These are phyloP conservation scores for Flaveria linearis DNA, from an alignment of 129 eudicot species.

Conservation along the genomic window DNA sequence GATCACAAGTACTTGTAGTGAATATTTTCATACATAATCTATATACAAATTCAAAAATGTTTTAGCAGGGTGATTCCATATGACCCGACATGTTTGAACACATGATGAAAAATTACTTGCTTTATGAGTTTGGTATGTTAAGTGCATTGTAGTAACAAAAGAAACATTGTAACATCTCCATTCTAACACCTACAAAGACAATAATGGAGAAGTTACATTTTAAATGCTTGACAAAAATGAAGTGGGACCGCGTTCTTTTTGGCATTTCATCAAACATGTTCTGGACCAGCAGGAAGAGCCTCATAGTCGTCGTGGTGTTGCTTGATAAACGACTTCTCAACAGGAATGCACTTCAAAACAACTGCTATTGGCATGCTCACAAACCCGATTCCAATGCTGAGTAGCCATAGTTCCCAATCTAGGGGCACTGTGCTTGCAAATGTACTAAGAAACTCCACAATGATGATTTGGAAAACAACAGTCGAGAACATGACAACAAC, in stretches of 20 bases:
- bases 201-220: not conserved
- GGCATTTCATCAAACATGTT: slow-evolving; percentile 31
- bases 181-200: not conserved
- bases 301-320: slow-evolving; percentile 65
- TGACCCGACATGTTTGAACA: not conserved
- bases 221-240: not conserved
- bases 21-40: too few relatives aligned
- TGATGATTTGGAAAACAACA: slow-evolving; percentile 69
- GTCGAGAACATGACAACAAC: slow-evolving; percentile 59
- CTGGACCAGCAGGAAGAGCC: slow-evolving; percentile 39
- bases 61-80: not conserved
- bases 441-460: slow-evolving; percentile 83
- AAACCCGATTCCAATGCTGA: slow-evolving; percentile 58
- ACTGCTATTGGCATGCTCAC: slow-evolving; percentile 76
- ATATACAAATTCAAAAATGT: too few relatives aligned
- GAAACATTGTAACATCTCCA: not conserved
- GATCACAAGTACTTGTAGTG: too few relatives aligned
- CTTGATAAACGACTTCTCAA: slow-evolving; percentile 22
- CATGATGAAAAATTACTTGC: too few relatives aligned
- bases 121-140: not conserved
- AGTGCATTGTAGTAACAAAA: not conserved
- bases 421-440: slow-evolving; percentile 92
- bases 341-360: slow-evolving; percentile 82
- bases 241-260: not conserved
- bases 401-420: slow-evolving; percentile 71